Base-by-base conservation (phyloP, 352 stramenopile species). In the Phytophthora fragariaefolia region DNA sequence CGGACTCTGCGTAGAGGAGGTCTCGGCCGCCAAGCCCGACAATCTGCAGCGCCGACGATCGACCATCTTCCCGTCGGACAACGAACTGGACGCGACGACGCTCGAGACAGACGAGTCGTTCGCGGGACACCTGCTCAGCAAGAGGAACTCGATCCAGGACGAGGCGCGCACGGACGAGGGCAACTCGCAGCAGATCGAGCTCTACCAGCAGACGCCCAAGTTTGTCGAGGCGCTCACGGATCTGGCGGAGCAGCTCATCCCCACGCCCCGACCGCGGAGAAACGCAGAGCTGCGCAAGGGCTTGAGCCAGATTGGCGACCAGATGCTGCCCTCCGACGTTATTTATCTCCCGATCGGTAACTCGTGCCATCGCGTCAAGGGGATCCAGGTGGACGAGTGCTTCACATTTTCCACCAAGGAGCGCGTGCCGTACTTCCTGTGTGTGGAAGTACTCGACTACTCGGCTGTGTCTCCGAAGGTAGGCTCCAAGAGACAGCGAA, bases 331-430 rank as follows among this genome's bases (percentile, higher is more conserved):
- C 0, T 92, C 87, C 0, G 82, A 91, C 22, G 83, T 92, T 45
- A 82, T 93, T 49, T 95, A 95, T 42, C 56, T 95, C 12, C 85
- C 87, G 2, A 81, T 95, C 10, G 87, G 87, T 1, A 89, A 95
- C 59, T 79, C 82, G 10, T 89, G 76, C 28, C 85, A 93, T 49
- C 85, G 87, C 20, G 80, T 95, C 9, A 93, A 93, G 50, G 69
- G 73, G 4, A 82, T 95, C 63, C 71, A 79, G 22, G 73, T 88
- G 0, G 82, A 93, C 18, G 87, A 95, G 59, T 91, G 83, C 56
- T 93, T 93, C 54, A 85, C 83, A 7, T 95, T 95, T 40, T 93
- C 85, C 0, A 95, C 87, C 0, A 93, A 93, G 32, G 83, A 93
- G 47, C 79, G 87, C n/a, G 87, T 93, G 34, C 87, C 87, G 10